Conservation (phyloP, 2,329 filamentous ascomycete species). For the Scedosporium dehoogii region DNA sequence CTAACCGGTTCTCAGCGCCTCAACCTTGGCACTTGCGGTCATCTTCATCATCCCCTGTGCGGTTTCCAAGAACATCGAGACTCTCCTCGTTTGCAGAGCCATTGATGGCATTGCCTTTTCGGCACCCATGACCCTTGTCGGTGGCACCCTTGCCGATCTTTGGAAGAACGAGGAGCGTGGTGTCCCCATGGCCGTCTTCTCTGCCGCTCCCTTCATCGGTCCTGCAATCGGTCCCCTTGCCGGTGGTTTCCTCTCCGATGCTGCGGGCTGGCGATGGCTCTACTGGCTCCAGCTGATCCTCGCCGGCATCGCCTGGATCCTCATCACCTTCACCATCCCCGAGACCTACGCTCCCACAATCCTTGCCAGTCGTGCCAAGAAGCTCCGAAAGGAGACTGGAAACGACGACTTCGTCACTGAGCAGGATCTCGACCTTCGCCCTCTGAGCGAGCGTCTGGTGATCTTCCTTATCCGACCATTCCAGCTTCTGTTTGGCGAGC, state of each 20-base stretch:
- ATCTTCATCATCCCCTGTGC: constrained; percentile 76
- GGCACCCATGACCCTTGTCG: constrained; percentile 77
- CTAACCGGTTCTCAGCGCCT: constrained; percentile 24
- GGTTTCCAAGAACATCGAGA: constrained; percentile 64
- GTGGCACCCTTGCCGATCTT: constrained; percentile 73
- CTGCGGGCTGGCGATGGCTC: constrained; percentile 68
- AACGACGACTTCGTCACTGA: constrained; percentile 64
- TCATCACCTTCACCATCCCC: constrained; percentile 81
- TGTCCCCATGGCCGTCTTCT: constrained; percentile 80
- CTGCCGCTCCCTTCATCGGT: constrained; percentile 72
- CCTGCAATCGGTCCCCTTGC: constrained; percentile 61
- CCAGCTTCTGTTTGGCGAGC: constrained; percentile 73
- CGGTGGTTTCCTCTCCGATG: constrained; percentile 66
- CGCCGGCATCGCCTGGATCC: constrained; percentile 55
- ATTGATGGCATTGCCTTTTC: constrained; percentile 80
- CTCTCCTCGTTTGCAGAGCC: constrained; percentile 63
- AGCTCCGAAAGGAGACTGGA: constrained; percentile 60
- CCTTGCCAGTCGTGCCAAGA: constrained; percentile 58
- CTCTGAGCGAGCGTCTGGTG: constrained; percentile 56
- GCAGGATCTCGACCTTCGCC: constrained; percentile 65
- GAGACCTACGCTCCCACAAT: constrained; percentile 82
- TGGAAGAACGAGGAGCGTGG: constrained; percentile 77
- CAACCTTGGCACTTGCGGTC: constrained; percentile 59
- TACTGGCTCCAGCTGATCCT: constrained; percentile 84
- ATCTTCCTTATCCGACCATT: constrained; percentile 76